Percentiles rank a stretch among this genome's conserved stretches.
phyloP scores from a whole-genome alignment of 2,329 filamentous ascomycete genomes.

The Colletotrichum truncatum region DNA sequence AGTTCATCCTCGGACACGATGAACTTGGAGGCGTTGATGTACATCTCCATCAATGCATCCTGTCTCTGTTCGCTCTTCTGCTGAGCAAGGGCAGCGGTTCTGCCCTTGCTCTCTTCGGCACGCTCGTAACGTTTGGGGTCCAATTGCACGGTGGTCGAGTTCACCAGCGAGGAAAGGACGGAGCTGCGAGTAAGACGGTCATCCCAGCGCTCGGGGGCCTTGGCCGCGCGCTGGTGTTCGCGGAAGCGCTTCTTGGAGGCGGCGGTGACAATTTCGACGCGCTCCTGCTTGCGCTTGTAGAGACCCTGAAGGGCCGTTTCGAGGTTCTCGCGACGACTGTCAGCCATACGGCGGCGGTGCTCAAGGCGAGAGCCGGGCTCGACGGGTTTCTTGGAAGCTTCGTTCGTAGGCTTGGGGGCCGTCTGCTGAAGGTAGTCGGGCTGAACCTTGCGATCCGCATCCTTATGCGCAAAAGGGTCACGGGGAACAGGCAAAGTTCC shows the following conservation, averaged over 20 bases:
- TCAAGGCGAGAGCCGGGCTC: constrained; percentile 47
- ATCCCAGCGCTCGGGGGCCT: constrained; percentile 76
- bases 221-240: constrained; percentile 56
- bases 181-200: constrained; percentile 79
- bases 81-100: constrained; percentile 52
- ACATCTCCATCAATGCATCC: constrained; percentile 84
- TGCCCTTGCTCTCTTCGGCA: constrained; percentile 50
- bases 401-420: constrained; percentile 62
- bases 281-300: constrained; percentile 68
- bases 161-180: constrained; percentile 60
- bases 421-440: constrained; percentile 68
- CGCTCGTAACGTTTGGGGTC: constrained; percentile 71
- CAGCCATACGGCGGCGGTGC: constrained; percentile 81
- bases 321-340: constrained; percentile 75
- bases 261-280: constrained; percentile 52
- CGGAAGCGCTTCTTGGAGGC: constrained; percentile 51
- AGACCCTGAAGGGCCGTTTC: constrained; percentile 76
- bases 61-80: constrained; percentile 68
- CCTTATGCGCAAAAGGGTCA: constrained; percentile 73
- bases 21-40: constrained; percentile 87
- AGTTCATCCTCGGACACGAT: constrained; percentile 86
- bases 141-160: constrained; percentile 60
- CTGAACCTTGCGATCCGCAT: constrained; percentile 68
- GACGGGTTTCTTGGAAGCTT: constrained; percentile 43
- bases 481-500: constrained; percentile 87